phyloP scores from a whole-genome alignment of 2,329 filamentous ascomycete genomes.

The Huntiella bhutanensis region DNA sequence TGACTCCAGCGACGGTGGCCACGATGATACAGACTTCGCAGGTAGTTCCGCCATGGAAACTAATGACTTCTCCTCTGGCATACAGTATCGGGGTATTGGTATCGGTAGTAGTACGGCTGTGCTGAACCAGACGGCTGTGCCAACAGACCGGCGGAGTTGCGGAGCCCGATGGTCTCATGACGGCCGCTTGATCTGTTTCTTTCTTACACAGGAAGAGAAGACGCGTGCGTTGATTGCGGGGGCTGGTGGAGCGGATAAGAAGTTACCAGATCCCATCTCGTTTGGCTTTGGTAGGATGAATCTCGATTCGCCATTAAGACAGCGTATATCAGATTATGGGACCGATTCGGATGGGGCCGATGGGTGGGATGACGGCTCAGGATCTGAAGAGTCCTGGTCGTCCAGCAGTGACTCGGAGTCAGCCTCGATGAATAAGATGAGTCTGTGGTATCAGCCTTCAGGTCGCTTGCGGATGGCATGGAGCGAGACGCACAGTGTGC shows the following conservation, averaged over 20 bases:
- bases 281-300: conserved; percentile 37
- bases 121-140: conserved; percentile 31
- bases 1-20: conserved; percentile 25
- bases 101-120: conserved; percentile 21
- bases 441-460: conserved; percentile 34
- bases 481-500: conserved; percentile 37
- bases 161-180: conserved; percentile 43
- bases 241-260: conserved; percentile 17
- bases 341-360: conserved; percentile 28
- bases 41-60: conserved; percentile 37
- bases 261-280: conserved; percentile 35
- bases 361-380: not conserved
- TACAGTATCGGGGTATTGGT: not conserved
- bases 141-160: conserved; percentile 38
- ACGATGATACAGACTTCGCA: conserved; percentile 23
- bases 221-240: conserved; percentile 22
- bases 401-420: conserved; percentile 43
- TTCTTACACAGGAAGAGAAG: conserved; percentile 47
- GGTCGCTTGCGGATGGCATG: conserved; percentile 34
- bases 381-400: conserved; percentile 19
- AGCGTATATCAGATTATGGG: conserved; percentile 29
- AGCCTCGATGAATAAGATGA: conserved; percentile 41
- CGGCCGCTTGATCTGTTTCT: conserved; percentile 47
- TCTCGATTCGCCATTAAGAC: conserved; percentile 30
- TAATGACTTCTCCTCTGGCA: not conserved